A percentile compares a stretch with the other conserved stretches of the same genome.
Evolutionary conservation across 164 flowering plant species (phyloP).

Genomic region (Stephania cephalantha): DNA sequence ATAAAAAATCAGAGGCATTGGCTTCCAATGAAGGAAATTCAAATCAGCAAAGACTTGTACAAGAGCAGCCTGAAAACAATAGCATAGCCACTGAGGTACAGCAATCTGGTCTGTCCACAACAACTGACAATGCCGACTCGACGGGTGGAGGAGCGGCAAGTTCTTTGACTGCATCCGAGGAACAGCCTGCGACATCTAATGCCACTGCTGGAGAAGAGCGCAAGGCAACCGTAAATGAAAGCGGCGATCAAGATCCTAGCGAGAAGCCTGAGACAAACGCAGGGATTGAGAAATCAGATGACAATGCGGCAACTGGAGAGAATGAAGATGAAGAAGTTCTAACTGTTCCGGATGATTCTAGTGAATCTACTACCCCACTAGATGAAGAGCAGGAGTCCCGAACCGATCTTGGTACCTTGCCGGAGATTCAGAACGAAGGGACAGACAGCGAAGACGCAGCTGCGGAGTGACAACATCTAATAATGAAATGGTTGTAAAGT

Average conservation of each 20-base stretch:
- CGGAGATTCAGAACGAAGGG: conserved; percentile 28
- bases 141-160: conserved; percentile 7
- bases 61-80: not conserved
- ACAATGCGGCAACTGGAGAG: conserved; percentile 18
- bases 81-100: conserved; percentile 4
- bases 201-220: conserved; percentile 12
- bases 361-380: conserved; percentile 20
- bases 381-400: conserved; percentile 52
- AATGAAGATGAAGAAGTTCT: conserved; percentile 6
- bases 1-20: conserved; percentile 11
- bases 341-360: conserved; percentile 5
- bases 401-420: conserved; percentile 52
- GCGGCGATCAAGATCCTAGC: conserved; percentile 12
- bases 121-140: conserved; percentile 10
- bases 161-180: conserved; percentile 6
- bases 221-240: conserved; percentile 20
- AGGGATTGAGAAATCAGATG: conserved; percentile 15
- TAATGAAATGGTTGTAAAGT: not conserved
- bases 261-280: conserved; percentile 22
- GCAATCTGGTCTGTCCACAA: conserved; percentile 2
- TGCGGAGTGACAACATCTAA: conserved; percentile 29
- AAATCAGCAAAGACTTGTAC: conserved; percentile 5
- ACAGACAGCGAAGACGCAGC: conserved; percentile 31
- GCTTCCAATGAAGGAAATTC: conserved; percentile 17
- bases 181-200: conserved; percentile 9